These are phyloP conservation scores for Strobilomyces dryophilus DNA, from an alignment of 768 basidiomycete species.

Conservation along the genomic window DNA sequence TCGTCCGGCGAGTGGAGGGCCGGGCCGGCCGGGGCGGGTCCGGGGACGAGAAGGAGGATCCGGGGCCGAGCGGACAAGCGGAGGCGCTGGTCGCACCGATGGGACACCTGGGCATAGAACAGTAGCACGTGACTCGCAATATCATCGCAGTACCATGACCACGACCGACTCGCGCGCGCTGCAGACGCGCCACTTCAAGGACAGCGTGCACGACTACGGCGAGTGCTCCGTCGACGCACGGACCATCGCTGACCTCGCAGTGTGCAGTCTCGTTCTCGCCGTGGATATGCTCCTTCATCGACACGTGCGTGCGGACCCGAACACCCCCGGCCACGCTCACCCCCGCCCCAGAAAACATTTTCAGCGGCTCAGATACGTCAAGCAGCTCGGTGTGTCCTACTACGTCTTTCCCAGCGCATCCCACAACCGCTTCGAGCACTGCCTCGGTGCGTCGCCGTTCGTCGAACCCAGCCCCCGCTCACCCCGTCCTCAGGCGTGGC, in stretches of 20 bases:
- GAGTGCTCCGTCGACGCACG: constrained; percentile 2
- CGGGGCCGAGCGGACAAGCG: constrained; percentile 6
- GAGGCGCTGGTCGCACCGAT: constrained; percentile 17
- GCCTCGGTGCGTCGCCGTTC: constrained; percentile 48
- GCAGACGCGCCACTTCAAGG: constrained; percentile 31
- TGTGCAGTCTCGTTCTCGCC: constrained; percentile 32
- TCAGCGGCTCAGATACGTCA: constrained; percentile 71
- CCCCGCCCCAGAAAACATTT: constrained; percentile 54
- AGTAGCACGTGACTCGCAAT: no score
- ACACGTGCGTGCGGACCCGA: constrained; percentile 46
- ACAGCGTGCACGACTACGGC: constrained; percentile 42
- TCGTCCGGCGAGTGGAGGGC: constrained; percentile 59
- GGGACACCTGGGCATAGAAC: constrained; percentile 13
- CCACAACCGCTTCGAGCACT: constrained; percentile 83
- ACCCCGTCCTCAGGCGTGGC: constrained; percentile 56
- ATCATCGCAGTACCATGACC: neutral
- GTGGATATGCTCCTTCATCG: constrained; percentile 50
- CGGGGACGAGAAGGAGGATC: constrained; percentile 19
- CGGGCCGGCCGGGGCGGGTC: constrained; percentile 30
- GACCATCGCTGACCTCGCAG: neutral
- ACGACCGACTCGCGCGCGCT: constrained; percentile 6
- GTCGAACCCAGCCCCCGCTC: neutral
- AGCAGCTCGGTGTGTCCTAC: constrained; percentile 75
- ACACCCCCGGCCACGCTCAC: no score
- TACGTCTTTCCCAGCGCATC: constrained; percentile 76